A percentile compares a stretch with the other conserved stretches of the same genome.
Evolutionary conservation across 371 early-diverging fungal genomes (phyloP).

Genomic region (Gilbertella persicaria): DNA sequence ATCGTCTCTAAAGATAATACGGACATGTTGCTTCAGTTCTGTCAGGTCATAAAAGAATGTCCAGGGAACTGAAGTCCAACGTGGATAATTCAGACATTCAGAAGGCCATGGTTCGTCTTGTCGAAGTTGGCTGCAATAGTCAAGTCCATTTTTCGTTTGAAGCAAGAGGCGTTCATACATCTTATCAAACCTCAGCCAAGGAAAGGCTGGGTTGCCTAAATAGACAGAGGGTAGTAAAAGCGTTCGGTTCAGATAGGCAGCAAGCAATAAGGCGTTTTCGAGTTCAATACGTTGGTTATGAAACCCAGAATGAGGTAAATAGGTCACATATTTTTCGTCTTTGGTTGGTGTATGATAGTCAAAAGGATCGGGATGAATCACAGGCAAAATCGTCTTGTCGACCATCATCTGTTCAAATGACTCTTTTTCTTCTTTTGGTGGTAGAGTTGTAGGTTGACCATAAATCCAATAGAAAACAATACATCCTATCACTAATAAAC

Average conservation of each 20-base stretch:
- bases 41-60: conserved; percentile 57
- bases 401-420: not conserved
- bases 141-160: conserved; percentile 60
- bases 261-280: conserved; percentile 60
- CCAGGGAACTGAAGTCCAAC: conserved; percentile 63
- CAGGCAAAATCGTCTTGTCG: conserved; percentile 9
- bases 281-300: conserved; percentile 64
- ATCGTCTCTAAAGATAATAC: conserved; percentile 40
- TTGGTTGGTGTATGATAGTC: conserved; percentile 5
- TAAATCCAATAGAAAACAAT: not conserved
- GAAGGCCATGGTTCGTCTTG: conserved; percentile 45
- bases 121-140: conserved; percentile 48
- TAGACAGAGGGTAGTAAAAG: conserved; percentile 59
- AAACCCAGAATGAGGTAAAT: conserved; percentile 68
- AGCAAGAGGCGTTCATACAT: conserved; percentile 56
- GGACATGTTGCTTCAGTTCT: conserved; percentile 28
- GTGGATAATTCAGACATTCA: conserved; percentile 60
- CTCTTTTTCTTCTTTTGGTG: not conserved
- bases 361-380: conserved; percentile 21
- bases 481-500: too few relatives aligned
- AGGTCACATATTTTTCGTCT: conserved; percentile 52
- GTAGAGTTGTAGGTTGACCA: not conserved
- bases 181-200: conserved; percentile 54
- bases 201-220: conserved; percentile 59
- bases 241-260: conserved; percentile 59